Evolutionary conservation across 2,329 filamentous ascomycete genomes (phyloP).

Genomic region (Colletotrichum shisoi): DNA sequence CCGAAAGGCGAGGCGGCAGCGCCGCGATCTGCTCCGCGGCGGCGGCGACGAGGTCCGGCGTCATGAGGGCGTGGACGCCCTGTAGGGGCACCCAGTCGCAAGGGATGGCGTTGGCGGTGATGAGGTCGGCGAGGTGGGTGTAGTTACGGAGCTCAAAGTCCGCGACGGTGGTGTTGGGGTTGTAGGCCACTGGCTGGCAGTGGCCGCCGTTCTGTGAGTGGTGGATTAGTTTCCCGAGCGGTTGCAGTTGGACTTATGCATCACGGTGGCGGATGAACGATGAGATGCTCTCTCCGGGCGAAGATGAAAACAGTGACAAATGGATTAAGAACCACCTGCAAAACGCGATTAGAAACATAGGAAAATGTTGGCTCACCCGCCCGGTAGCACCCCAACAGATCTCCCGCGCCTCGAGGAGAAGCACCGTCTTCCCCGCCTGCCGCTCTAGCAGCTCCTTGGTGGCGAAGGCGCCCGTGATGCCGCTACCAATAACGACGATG

Average conservation of each 20-base stretch:
- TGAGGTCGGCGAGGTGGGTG: slow-evolving; percentile 64
- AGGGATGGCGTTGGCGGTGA: slow-evolving; percentile 64
- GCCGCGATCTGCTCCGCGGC: slow-evolving; percentile 60
- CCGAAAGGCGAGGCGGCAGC: slow-evolving; percentile 68
- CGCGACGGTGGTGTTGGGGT: slow-evolving; percentile 65
- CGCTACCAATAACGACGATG: slow-evolving; percentile 76
- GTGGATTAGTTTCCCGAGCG: not conserved
- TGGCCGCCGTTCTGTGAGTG: slow-evolving; percentile 71
- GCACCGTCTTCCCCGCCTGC: slow-evolving; percentile 59
- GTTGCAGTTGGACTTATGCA: too few species aligned
- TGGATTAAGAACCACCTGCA: not conserved
- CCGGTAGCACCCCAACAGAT: slow-evolving; percentile 85
- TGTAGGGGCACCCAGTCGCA: slow-evolving; percentile 74
- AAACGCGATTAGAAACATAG: not conserved
- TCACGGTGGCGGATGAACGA: too few species aligned
- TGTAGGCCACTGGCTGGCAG: slow-evolving; percentile 76
- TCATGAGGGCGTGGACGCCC: slow-evolving; percentile 71
- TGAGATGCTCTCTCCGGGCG: not conserved
- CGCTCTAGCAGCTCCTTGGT: slow-evolving; percentile 67
- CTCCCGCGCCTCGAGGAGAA: slow-evolving; percentile 80
- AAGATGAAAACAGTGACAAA: slow-evolving; percentile 6
- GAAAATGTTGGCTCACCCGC: slow-evolving; percentile 61
- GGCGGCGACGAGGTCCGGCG: slow-evolving; percentile 61
- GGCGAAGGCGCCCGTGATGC: slow-evolving; percentile 78
- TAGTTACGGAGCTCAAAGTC: slow-evolving; percentile 78